A percentile compares a stretch with the other conserved stretches of the same genome.
phyloP scores from a whole-genome alignment of 495 filamentous ascomycete species.

The Aspergillus nidulans region DNA sequence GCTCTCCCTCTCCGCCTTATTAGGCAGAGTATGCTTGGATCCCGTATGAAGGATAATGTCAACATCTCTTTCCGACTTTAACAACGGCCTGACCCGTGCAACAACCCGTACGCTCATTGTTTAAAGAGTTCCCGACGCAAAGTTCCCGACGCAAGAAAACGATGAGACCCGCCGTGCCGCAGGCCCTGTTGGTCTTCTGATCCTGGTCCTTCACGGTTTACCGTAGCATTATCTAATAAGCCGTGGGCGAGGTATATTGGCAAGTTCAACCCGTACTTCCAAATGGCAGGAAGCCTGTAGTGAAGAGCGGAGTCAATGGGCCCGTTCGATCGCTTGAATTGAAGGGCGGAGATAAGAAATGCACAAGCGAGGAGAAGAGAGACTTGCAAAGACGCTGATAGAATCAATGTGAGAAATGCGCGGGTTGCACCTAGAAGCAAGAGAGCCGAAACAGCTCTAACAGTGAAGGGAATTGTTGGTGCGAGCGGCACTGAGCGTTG shows the following conservation, averaged over 20 bases:
- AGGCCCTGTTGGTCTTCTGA: background rate
- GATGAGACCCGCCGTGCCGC: background rate
- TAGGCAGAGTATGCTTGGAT: conserved; percentile 17
- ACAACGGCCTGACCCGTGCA: conserved; percentile 81
- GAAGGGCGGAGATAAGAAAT: background rate
- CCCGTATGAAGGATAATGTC: conserved; percentile 75
- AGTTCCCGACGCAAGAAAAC: background rate
- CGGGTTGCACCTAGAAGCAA: background rate
- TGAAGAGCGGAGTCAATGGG: background rate
- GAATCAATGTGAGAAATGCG: background rate
- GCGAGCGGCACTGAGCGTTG: background rate
- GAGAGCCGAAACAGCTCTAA: too few relatives aligned
- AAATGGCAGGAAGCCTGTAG: background rate
- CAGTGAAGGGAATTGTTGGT: background rate
- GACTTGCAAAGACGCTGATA: background rate
- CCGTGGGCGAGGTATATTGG: background rate
- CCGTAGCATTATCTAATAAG: background rate
- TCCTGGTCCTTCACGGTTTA: background rate
- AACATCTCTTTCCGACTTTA: conserved; percentile 73
- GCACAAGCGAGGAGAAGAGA: too few relatives aligned
- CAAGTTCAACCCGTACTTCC: background rate
- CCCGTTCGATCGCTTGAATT: background rate
- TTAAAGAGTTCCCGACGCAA: background rate
- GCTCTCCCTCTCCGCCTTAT: conserved; percentile 27
- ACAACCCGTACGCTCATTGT: conserved; percentile 71